Evolutionary conservation across 257 asterid species (phyloP).

Genomic region (Misopates orontium): DNA sequence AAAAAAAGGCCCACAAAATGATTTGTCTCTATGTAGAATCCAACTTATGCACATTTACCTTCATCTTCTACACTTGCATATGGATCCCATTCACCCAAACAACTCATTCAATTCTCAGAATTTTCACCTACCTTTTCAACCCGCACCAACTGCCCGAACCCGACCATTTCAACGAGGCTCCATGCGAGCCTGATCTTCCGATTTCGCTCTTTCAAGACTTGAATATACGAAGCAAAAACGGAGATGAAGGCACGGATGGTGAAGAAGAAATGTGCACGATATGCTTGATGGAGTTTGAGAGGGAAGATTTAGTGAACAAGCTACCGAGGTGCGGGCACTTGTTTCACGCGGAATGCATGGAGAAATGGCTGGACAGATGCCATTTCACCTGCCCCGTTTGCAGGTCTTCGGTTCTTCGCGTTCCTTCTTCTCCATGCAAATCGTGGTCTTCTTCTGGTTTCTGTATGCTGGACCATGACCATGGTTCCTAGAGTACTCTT

Average conservation of each 20-base stretch:
- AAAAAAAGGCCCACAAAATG: slow-evolving; percentile 26
- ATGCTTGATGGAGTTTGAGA: slow-evolving; percentile 54
- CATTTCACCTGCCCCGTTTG: slow-evolving; percentile 76
- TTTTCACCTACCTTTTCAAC: slow-evolving; percentile 28
- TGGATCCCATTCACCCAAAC: slow-evolving; percentile 39
- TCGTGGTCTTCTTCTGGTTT: slow-evolving; percentile 8
- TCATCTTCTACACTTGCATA: slow-evolving; percentile 37
- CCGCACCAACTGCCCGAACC: slow-evolving; percentile 27
- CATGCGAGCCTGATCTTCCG: slow-evolving; percentile 31
- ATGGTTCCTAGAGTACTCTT: slow-evolving; percentile 7
- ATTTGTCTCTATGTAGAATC: slow-evolving; percentile 42
- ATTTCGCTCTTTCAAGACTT: slow-evolving; percentile 26
- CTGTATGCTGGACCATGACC: not conserved
- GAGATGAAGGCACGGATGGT: not conserved
- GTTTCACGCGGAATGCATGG: slow-evolving; percentile 62
- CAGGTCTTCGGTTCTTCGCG: slow-evolving; percentile 43
- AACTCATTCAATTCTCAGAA: slow-evolving; percentile 18
- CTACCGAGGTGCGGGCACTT: slow-evolving; percentile 53
- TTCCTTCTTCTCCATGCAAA: slow-evolving; percentile 36
- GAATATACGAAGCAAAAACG: slow-evolving; percentile 12
- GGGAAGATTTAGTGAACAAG: slow-evolving; percentile 48
- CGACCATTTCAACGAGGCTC: slow-evolving; percentile 13
- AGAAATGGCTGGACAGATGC: slow-evolving; percentile 52
- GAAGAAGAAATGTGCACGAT: slow-evolving; percentile 49
- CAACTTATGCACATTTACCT: slow-evolving; percentile 31